Conservation (phyloP, 495 filamentous ascomycete species). For the Penicillium argentinense region DNA sequence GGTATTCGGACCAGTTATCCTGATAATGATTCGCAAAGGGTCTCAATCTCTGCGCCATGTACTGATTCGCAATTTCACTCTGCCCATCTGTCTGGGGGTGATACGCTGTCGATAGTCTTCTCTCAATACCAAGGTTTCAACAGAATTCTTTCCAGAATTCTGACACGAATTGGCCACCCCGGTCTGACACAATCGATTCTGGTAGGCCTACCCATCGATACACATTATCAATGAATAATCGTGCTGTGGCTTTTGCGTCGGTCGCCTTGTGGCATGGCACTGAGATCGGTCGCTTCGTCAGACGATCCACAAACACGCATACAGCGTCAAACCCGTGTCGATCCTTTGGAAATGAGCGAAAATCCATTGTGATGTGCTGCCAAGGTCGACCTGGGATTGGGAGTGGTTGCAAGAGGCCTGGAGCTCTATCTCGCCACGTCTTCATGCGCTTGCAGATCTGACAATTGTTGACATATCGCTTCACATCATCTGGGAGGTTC, state of each 20-base stretch:
- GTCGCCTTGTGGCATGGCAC: background rate
- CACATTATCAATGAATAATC: background rate
- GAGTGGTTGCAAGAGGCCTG: no score
- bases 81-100: conserved; percentile 31
- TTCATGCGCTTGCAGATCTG: no score
- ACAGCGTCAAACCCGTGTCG: no score
- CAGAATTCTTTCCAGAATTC: background rate
- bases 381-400: no score
- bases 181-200: background rate
- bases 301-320: background rate
- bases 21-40: conserved; percentile 28
- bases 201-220: background rate
- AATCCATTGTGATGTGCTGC: no score
- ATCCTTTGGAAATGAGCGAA: no score
- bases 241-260: background rate
- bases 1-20: conserved; percentile 25
- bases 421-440: no score
- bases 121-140: background rate
- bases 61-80: conserved; percentile 23
- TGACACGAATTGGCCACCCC: background rate
- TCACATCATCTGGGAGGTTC: no score
- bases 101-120: conserved; percentile 21
- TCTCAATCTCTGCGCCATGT: conserved; percentile 23
- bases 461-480: no score
- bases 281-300: conserved; percentile 2